Conservation (phyloP, 2,329 filamentous ascomycete genomes). For the Phaeosphaeriaceae sp. region DNA sequence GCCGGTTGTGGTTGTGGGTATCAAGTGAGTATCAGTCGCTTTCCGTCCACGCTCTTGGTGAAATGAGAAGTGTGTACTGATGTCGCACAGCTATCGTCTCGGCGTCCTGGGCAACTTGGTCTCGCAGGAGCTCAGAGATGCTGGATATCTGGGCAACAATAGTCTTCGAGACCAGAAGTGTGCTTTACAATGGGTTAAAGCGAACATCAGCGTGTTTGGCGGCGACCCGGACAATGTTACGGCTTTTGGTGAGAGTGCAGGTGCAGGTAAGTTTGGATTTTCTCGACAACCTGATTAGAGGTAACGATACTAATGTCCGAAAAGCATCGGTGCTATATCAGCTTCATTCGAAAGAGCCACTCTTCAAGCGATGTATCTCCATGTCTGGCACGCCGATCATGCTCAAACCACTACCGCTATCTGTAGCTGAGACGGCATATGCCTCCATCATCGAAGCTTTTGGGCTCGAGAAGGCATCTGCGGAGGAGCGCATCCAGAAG, state of each 20-base stretch:
- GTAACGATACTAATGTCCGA: constrained; percentile 4
- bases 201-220: constrained; percentile 42
- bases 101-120: constrained; percentile 44
- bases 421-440: constrained; percentile 51
- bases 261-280: constrained; percentile 45
- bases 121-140: constrained; percentile 53
- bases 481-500: constrained; percentile 47
- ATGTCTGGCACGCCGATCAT: constrained; percentile 46
- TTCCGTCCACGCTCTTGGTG: no score
- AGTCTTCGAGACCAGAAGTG: constrained; percentile 39
- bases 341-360: constrained; percentile 21
- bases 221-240: constrained; percentile 44
- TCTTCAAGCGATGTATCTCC: constrained; percentile 30
- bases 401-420: constrained; percentile 44
- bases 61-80: no score
- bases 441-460: constrained; percentile 46
- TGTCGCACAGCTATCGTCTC: constrained; percentile 27
- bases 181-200: constrained; percentile 44
- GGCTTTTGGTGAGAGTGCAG: constrained; percentile 55
- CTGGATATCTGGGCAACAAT: constrained; percentile 42
- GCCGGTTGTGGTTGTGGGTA: constrained; percentile 51
- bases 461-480: constrained; percentile 41
- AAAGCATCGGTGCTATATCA: constrained; percentile 25
- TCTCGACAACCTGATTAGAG: not conserved
- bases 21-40: constrained; percentile 22